These are phyloP conservation scores for Chalciporus piperatus DNA, from an alignment of 768 basidiomycete species.

Conservation along the genomic window DNA sequence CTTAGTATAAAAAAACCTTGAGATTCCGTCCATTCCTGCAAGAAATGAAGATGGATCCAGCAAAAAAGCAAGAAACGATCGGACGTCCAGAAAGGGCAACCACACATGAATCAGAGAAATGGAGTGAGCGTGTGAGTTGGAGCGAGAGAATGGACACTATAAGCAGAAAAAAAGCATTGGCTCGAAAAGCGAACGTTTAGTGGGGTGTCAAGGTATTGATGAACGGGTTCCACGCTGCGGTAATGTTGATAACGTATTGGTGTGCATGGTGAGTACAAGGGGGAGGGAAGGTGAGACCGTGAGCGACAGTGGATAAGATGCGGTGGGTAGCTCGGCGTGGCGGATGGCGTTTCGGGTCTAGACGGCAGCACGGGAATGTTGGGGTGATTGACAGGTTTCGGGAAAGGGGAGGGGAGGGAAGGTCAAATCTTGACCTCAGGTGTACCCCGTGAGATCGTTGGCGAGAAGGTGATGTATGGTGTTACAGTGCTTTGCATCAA, in stretches of 20 bases:
- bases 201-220: constrained; percentile 14
- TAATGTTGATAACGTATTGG: constrained; percentile 2
- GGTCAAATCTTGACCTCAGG: not conserved
- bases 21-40: not conserved
- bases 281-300: not conserved
- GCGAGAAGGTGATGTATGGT: not conserved
- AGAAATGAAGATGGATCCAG: not conserved
- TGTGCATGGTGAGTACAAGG: constrained; percentile 20
- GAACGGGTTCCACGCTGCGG: not conserved
- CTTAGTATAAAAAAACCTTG: not conserved
- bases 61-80: constrained; percentile 3
- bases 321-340: not conserved
- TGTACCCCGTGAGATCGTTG: not conserved
- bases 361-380: not conserved
- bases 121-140: constrained; percentile 1
- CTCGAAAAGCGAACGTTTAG: constrained; percentile 6
- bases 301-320: not conserved
- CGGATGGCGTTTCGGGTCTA: not conserved
- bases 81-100: not conserved
- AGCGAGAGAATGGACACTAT: not conserved
- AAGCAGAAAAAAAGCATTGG: constrained; percentile 5
- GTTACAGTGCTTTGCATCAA: not conserved
- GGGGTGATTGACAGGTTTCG: not conserved
- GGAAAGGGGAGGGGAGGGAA: not conserved
- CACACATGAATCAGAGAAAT: constrained; percentile 1